These are phyloP conservation scores for Ophiosphaerella herpotricha DNA, from an alignment of 2,329 filamentous ascomycete genomes.

Conservation along the genomic window DNA sequence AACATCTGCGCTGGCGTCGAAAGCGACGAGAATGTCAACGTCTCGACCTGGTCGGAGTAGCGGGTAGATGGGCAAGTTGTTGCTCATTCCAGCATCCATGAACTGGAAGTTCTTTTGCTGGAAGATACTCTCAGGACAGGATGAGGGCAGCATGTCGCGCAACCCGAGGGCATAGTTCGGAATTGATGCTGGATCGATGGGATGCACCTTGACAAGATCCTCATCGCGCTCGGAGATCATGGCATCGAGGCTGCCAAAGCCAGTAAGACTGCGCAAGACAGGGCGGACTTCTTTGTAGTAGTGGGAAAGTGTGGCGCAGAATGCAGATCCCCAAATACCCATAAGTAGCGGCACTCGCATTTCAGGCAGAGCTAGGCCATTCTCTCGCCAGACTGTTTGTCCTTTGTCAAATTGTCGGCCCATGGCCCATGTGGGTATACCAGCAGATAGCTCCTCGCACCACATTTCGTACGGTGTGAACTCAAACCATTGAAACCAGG, in stretches of 20 bases:
- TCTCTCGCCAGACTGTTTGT: constrained; percentile 63
- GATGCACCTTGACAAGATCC: constrained; percentile 88
- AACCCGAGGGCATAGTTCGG: constrained; percentile 89
- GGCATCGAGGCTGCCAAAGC: constrained; percentile 77
- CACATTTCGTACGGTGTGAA: constrained; percentile 90
- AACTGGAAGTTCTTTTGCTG: constrained; percentile 65
- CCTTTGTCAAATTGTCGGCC: constrained; percentile 82
- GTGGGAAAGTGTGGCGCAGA: constrained; percentile 92
- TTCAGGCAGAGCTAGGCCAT: constrained; percentile 78
- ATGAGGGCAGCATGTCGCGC: constrained; percentile 72
- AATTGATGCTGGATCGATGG: constrained; percentile 87
- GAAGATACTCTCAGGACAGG: constrained; percentile 78
- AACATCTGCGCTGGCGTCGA: constrained; percentile 93
- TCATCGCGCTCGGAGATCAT: constrained; percentile 82
- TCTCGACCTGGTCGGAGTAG: constrained; percentile 84
- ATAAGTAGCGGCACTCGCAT: constrained; percentile 80
- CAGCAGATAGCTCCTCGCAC: constrained; percentile 87
- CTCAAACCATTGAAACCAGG: constrained; percentile 99
- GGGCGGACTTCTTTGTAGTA: constrained; percentile 96
- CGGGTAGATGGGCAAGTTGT: constrained; percentile 95
- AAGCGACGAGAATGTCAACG: constrained; percentile 88
- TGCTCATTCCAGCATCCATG: constrained; percentile 99
- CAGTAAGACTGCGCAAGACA: constrained; percentile 72
- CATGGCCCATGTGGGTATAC: constrained; percentile 93
- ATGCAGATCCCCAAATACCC: constrained; percentile 95